Evolutionary conservation across 2,329 filamentous ascomycete genomes (phyloP).

Genomic region (Alternaria brassicae): DNA sequence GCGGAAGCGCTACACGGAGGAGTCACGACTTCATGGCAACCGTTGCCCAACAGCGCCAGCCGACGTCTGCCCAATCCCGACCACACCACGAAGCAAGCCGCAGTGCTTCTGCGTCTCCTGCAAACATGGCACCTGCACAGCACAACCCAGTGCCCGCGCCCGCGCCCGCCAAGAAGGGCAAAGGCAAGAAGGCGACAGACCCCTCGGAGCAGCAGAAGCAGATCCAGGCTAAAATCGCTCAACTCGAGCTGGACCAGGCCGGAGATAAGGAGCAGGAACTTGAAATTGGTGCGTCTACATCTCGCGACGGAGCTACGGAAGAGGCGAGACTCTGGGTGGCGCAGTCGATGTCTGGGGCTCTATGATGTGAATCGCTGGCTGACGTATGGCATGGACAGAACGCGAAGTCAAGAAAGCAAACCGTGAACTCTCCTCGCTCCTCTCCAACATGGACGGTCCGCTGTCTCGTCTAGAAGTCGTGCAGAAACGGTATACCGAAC

Average conservation of each 20-base stretch:
- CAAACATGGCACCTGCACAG: slow-evolving; percentile 54
- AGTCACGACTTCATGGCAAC: slow-evolving; percentile 44
- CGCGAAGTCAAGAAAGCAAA: slow-evolving; percentile 94
- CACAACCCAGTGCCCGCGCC: slow-evolving; percentile 61
- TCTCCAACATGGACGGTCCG: slow-evolving; percentile 87
- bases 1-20: slow-evolving; percentile 19
- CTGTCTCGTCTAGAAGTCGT: slow-evolving; percentile 90
- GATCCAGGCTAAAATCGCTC: slow-evolving; percentile 90
- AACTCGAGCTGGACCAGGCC: slow-evolving; percentile 90
- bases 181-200: slow-evolving; percentile 83
- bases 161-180: slow-evolving; percentile 74
- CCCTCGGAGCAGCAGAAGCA: slow-evolving; percentile 90
- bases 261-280: slow-evolving; percentile 94
- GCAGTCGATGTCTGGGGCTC: slow-evolving; percentile 12
- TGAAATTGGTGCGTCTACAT: slow-evolving; percentile 76
- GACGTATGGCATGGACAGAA: slow-evolving; percentile 63
- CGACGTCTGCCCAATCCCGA: slow-evolving; percentile 40
- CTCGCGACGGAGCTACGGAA: slow-evolving; percentile 12
- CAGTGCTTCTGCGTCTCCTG: slow-evolving; percentile 50
- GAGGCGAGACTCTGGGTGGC: slow-evolving; percentile 12
- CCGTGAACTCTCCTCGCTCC: slow-evolving; percentile 84
- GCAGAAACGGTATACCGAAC: slow-evolving; percentile 88
- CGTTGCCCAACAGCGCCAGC: slow-evolving; percentile 46
- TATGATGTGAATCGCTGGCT: slow-evolving; percentile 28
- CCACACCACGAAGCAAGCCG: slow-evolving; percentile 52